Percentiles rank a stretch among this genome's conserved stretches.
phyloP scores from a whole-genome alignment of 2,329 filamentous ascomycete genomes.

The Aspergillus novofumigatus region DNA sequence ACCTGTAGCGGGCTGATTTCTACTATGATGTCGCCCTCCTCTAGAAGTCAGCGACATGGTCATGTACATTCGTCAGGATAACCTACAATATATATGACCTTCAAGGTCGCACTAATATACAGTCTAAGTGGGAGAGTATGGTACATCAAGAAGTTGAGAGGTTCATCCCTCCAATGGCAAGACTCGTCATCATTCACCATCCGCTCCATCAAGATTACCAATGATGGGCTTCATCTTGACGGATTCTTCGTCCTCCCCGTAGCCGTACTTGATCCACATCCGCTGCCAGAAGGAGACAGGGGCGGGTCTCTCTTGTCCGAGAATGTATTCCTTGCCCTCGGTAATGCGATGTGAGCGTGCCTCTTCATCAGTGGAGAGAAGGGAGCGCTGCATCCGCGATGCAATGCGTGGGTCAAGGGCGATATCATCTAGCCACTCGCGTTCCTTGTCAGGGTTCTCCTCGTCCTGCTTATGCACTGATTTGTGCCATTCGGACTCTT shows the following conservation, averaged over 20 bases:
- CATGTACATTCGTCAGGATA: background rate
- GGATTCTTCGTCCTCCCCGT: slow-evolving; percentile 38
- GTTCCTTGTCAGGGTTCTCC: slow-evolving; percentile 55
- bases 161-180: background rate
- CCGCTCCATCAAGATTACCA: slow-evolving; percentile 37
- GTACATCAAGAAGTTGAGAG: background rate
- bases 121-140: background rate
- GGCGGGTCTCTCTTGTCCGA: slow-evolving; percentile 53
- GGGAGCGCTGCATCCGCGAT: slow-evolving; percentile 75
- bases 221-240: slow-evolving; percentile 37
- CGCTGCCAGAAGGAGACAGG: slow-evolving; percentile 36
- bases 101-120: background rate
- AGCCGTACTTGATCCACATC: slow-evolving; percentile 39
- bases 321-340: slow-evolving; percentile 64
- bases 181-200: slow-evolving; percentile 12
- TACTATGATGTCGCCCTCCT: background rate
- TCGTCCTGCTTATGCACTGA: slow-evolving; percentile 58
- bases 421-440: slow-evolving; percentile 71
- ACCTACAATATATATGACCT: background rate
- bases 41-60: background rate
- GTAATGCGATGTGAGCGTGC: slow-evolving; percentile 59
- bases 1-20: background rate
- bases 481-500: slow-evolving; percentile 83
- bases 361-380: slow-evolving; percentile 66
- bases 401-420: slow-evolving; percentile 72